Conservation (phyloP, 2,329 filamentous ascomycete species). For the Cordyceps javanica region DNA sequence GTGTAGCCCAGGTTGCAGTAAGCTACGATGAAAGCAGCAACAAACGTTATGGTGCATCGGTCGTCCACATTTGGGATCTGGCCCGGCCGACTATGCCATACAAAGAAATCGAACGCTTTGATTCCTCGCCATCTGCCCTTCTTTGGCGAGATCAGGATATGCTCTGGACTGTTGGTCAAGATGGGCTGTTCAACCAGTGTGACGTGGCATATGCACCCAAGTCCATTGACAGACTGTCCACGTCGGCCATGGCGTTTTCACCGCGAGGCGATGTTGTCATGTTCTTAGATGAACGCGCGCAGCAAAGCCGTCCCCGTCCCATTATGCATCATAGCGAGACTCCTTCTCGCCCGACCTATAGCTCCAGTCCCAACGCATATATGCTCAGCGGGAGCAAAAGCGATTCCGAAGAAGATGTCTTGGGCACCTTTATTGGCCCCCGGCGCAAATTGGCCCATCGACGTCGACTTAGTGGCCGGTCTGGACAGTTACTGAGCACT, state of each 20-base stretch:
- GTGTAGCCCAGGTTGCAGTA: conserved; percentile 56
- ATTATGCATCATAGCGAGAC: conserved; percentile 28
- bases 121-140: conserved; percentile 49
- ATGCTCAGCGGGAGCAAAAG: conserved; percentile 53
- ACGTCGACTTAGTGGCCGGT: conserved; percentile 38
- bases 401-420: conserved; percentile 59
- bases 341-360: conserved; percentile 36
- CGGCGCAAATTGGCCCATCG: conserved; percentile 33
- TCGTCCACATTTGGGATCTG: conserved; percentile 64
- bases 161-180: conserved; percentile 59
- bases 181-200: conserved; percentile 57
- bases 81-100: conserved; percentile 61
- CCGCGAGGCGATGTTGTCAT: conserved; percentile 53
- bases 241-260: conserved; percentile 57
- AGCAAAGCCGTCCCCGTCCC: conserved; percentile 36
- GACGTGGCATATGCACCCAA: conserved; percentile 59
- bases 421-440: conserved; percentile 53
- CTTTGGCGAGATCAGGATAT: conserved; percentile 61
- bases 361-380: conserved; percentile 42
- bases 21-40: conserved; percentile 53
- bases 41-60: conserved; percentile 48
- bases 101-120: conserved; percentile 58
- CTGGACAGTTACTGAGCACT: conserved; percentile 42
- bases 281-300: conserved; percentile 54
- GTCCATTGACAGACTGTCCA: conserved; percentile 55